phyloP scores from a whole-genome alignment of 2,329 filamentous ascomycete genomes.

The Neonectria hederae region DNA sequence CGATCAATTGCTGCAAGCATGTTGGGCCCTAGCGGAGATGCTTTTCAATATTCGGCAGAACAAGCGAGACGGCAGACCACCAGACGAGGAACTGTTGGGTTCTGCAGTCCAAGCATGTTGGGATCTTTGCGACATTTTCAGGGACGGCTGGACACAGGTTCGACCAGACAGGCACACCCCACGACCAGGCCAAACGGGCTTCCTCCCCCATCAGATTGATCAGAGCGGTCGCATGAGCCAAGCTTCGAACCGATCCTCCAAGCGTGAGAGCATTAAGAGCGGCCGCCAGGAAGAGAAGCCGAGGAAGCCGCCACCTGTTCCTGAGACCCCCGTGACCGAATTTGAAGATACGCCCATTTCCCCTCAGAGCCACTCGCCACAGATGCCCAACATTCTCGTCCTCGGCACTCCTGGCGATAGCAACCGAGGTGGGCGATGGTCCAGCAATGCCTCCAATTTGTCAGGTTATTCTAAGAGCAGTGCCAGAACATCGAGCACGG shows the following conservation, averaged over 20 bases:
- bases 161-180: conserved; percentile 88
- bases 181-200: conserved; percentile 79
- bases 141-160: conserved; percentile 90
- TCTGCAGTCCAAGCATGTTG: conserved; percentile 93
- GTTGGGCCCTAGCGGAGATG: conserved; percentile 92
- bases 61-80: conserved; percentile 73
- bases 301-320: conserved; percentile 62
- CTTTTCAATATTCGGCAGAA: conserved; percentile 90
- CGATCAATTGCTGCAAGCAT: conserved; percentile 83
- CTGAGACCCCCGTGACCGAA: conserved; percentile 93
- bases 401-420: conserved; percentile 74
- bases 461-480: conserved; percentile 81
- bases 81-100: conserved; percentile 85
- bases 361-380: conserved; percentile 77
- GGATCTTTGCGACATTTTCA: conserved; percentile 93
- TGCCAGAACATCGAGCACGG: conserved; percentile 73
- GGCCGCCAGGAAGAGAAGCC: conserved; percentile 57
- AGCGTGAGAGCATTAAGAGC: conserved; percentile 63
- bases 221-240: conserved; percentile 58
- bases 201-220: conserved; percentile 72
- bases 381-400: conserved; percentile 87
- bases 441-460: conserved; percentile 80
- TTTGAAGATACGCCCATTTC: conserved; percentile 92
- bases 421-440: conserved; percentile 77
- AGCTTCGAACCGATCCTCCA: conserved; percentile 63